Base-by-base conservation (phyloP, 176 grass and related monocot species). In the Triticum monococcum region DNA sequence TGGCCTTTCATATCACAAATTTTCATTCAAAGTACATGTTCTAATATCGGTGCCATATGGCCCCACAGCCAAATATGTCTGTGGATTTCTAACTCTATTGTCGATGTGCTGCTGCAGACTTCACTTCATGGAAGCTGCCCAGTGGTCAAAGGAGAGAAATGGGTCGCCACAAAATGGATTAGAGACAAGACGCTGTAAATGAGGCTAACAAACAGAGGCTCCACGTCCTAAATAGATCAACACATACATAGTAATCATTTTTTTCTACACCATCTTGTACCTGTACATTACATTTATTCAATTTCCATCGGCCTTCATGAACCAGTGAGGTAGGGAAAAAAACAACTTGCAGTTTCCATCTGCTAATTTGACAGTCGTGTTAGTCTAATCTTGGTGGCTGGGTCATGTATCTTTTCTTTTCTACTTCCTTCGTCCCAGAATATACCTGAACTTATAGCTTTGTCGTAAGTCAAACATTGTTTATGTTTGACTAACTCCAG, bases 131-230 rank as follows among this genome's bases (percentile, higher is more conserved):
- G 96, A 76, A 95, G 96, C 81, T 95, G 96, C 76, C 86, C 96
- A 12, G 96, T 98, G 81, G 78, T 94, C 30, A 98, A 86, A 81
- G 96, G 96, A 22, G 93, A 98, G 88, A 98, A 98, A 88, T 98
- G 96, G 96, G 96, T 98, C 8, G 93, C 93, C 64, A 98, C 96
- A 28, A 98, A 98, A 86, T 98, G 96, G 96, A 93, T 95, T 86
- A 93, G 93, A 87, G 86, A 92, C 56, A 82, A 89, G 68, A 79
- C 37, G 57, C 75, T 71, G 20, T 91, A 77, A 79, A 85, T 73
- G 81, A 37, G 63, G 70, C 69, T 20, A 48, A 54, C 37, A 70
- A 18, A 54, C 50, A 54, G 50, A 54, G 62, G n/a, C n/a, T 59
- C 81, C 40, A 18, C 71, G 57, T 62, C 56, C n/a, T 54, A 77